Evolutionary conservation across 1,284 basidiomycete genomes (phyloP), one percentile per base, ranked within the genome.

Genomic region (Cutaneotrichosporon sp.): DNA sequence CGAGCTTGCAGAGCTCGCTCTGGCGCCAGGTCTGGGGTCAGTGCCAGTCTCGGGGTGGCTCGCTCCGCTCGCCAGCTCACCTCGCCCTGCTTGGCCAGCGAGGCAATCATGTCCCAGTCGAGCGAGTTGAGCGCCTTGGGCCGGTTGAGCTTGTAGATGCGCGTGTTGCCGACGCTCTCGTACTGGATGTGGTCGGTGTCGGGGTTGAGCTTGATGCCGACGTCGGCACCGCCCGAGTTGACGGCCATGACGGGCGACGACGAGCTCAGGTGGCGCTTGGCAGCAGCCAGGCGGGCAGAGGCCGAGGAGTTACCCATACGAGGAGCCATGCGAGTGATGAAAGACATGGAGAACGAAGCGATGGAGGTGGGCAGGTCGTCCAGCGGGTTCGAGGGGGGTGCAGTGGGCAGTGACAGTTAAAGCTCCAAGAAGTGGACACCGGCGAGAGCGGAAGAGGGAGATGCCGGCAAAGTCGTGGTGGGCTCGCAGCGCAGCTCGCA

Each of bases 81-180:
- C 59, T 67, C 65, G 47, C 72, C 62, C 60, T 77, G 73, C 16
- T 86, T 83, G 43, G 85, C 82, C 25, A 99, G 83, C 18, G 87
- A 73, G 33, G 85, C 78, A 54, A 99, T 86, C 93, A 98, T 98
- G 47, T 86, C 82, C 56, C 85, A 81, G 77, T 94, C 87, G 58
- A 99, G 84, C 2, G 93, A 88, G 81, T 99, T 99, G 50, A 93
- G 83, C 77, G 92, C 92, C 67, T 81, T 81, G 3, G 91, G 87
- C 56, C 95, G 85, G 76, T 98, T 95, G 43, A 77, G 69, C 58
- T 69, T 70, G 71, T 75, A 76, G 10, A 72, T 50, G 56, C 69
- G 62, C 4, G 71, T 66, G 24, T 58, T 51, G 22, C 69, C 72
- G 34, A 67, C 59, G 9, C 67, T 63, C 47, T 64, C 58, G 58